A percentile compares a stretch with the other conserved stretches of the same genome.
Conservation (phyloP, 1,139 yeast species). For the Waltiozyma sp. region DNA sequence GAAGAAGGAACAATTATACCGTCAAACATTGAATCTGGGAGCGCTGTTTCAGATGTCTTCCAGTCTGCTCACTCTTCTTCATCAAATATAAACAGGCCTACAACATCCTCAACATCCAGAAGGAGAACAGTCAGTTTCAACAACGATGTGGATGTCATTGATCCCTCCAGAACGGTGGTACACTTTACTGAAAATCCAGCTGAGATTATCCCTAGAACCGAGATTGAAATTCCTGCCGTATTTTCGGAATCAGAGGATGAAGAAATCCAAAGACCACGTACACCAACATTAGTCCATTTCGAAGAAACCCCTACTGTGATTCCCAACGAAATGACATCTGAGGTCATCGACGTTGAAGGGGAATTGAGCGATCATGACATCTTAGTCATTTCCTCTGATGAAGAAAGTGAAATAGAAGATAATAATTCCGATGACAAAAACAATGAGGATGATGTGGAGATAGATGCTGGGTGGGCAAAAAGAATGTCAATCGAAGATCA, state of each 20-base stretch:
- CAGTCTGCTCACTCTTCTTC: not conserved
- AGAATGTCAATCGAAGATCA: conserved; percentile 1
- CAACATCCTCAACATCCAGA: not conserved
- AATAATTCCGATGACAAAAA: not conserved
- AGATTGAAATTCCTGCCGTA: not conserved
- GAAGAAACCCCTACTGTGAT: not conserved
- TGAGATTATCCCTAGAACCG: not conserved
- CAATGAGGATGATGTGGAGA: conserved; percentile 2
- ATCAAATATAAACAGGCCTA: not conserved
- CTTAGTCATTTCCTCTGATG: not conserved
- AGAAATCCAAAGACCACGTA: not conserved
- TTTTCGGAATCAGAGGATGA: not conserved
- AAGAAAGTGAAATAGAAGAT: not conserved
- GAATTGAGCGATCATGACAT: not conserved
- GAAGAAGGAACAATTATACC: too few relatives aligned
- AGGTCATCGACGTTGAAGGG: not conserved
- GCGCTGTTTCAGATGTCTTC: too few relatives aligned
- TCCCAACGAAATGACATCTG: too few relatives aligned
- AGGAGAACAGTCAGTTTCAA: not conserved
- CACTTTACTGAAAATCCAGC: not conserved
- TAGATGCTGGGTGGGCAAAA: conserved; percentile 4
- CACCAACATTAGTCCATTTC: not conserved
- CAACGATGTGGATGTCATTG: not conserved
- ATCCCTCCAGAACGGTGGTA: not conserved
- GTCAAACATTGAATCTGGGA: too few relatives aligned